Base-by-base conservation (phyloP, 2,329 filamentous ascomycete species). In the Orbilia brochopaga region DNA sequence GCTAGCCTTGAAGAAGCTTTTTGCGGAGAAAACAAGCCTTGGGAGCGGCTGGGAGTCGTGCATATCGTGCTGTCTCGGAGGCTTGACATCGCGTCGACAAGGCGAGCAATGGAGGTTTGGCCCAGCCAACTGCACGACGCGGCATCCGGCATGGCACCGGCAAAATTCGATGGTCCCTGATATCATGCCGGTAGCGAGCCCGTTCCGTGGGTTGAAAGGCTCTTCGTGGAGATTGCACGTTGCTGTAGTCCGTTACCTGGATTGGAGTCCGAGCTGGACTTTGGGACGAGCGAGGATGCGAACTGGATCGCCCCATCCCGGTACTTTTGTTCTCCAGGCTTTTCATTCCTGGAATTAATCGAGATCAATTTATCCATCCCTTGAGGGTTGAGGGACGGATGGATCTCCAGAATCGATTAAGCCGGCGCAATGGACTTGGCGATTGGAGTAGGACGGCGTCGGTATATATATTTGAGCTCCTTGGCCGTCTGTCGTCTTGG, bases 311-410 rank as follows among this genome's bases (percentile, higher is more conserved):
- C 11, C 10, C 32, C n/a, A 17, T 23, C 56, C 63, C n/a, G 44
- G 54, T 58, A 46, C n/a, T 15, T 42, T 15, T 13, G 4, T 51
- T 60, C 63, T 67, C 65, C 58, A 69, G 65, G 19, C 15, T 69
- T 59, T 56, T 27, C 32, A 51, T 54, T 42, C 58, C 66, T 61
- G 59, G 66, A 56, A 59, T 59, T 59, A 70, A n/a, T 44, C 21
- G 32, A 35, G 17, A 21, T 19, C 23, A 51, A 64, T 70, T 70
- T 64, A 70, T 64, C 60, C 66, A 70, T 59, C 37, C 66, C 66
- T 59, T 58, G 60, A 51, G 52, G 27, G 19, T 56, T 52, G 53
- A n/a, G 51, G 23, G 50, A 32, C 27, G 27, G 27, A 32, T 32
- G 27, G 27, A 60, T 70, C 59, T 56, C 24, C 27, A n/a, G 19